Conservation (phyloP, 2,329 filamentous ascomycete species). For the Lojkania enalia region DNA sequence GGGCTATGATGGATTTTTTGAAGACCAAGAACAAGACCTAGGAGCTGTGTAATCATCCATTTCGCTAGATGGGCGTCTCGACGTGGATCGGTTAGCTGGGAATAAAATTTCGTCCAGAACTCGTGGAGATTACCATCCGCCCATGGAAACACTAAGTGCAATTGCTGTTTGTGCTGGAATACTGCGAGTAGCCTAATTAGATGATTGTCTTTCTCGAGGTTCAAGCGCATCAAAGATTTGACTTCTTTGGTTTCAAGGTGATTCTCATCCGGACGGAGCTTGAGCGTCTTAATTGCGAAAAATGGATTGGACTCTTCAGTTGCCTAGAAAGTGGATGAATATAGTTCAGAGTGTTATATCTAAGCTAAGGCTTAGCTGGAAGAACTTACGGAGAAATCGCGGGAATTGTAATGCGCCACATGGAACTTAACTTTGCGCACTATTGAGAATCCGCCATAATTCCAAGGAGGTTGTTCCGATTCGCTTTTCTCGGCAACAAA, state of each 20-base stretch:
- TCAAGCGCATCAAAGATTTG: slow-evolving; percentile 4
- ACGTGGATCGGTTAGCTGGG: neutral
- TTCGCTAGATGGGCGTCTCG: slow-evolving; percentile 1
- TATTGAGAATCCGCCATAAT: slow-evolving; percentile 4
- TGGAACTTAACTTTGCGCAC: slow-evolving; percentile 8
- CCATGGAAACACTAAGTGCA: slow-evolving; percentile 12
- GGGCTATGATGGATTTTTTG: slow-evolving; percentile 7
- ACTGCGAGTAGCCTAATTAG: slow-evolving; percentile 9
- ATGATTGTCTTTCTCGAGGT: slow-evolving; percentile 1
- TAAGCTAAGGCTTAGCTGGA: neutral
- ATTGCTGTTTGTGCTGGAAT: neutral
- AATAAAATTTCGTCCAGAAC: slow-evolving; percentile 6
- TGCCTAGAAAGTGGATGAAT: neutral
- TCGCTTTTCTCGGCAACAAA: neutral
- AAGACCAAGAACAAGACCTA: slow-evolving; percentile 4
- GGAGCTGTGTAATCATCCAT: slow-evolving; percentile 10
- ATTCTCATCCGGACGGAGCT: neutral
- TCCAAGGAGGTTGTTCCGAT: neutral
- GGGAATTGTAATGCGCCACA: slow-evolving; percentile 5
- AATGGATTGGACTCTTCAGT: neutral
- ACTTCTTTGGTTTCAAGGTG: slow-evolving; percentile 1
- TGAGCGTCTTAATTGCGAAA: slow-evolving; percentile 3
- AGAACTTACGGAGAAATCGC: slow-evolving; percentile 1
- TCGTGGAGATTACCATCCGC: slow-evolving; percentile 9
- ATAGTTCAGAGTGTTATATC: neutral